phyloP scores from a whole-genome alignment of 371 early-diverging fungal genomes.

The Rhizopus arrhizus region DNA sequence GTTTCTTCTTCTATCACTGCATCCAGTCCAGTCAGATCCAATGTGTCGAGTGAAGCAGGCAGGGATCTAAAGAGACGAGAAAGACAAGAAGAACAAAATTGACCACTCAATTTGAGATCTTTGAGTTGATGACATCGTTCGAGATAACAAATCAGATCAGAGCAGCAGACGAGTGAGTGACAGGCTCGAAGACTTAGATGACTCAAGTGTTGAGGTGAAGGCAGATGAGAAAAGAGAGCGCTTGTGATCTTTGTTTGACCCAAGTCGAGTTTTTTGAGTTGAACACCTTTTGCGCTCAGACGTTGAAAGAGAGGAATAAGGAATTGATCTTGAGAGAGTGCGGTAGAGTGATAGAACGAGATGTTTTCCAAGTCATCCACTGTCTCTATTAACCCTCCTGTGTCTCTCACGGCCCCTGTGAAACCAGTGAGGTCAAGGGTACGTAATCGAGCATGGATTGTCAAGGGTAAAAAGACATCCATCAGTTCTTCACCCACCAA shows the following conservation, averaged over 20 bases:
- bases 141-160: constrained; percentile 22
- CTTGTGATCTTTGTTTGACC: constrained; percentile 39
- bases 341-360: constrained; percentile 43
- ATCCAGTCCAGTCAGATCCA: background rate
- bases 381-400: constrained; percentile 5
- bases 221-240: constrained; percentile 25
- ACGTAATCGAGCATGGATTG: constrained; percentile 24
- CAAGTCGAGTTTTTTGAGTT: constrained; percentile 32
- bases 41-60: background rate
- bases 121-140: constrained; percentile 11
- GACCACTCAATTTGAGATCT: constrained; percentile 34
- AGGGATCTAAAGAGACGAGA: constrained; percentile 1
- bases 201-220: constrained; percentile 20
- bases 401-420: constrained; percentile 28
- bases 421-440: constrained; percentile 41
- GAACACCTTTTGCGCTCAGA: constrained; percentile 14
- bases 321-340: constrained; percentile 35
- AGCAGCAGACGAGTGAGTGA: constrained; percentile 36
- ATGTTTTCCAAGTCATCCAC: constrained; percentile 24
- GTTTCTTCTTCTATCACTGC: background rate
- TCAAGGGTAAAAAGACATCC: constrained; percentile 30
- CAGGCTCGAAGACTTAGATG: constrained; percentile 41
- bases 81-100: constrained; percentile 35
- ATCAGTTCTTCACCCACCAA: constrained; percentile 44
- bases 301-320: constrained; percentile 42